Conservation (phyloP, 805 yeast genomes). For the Schwanniomyces pseudopolymorphus region DNA sequence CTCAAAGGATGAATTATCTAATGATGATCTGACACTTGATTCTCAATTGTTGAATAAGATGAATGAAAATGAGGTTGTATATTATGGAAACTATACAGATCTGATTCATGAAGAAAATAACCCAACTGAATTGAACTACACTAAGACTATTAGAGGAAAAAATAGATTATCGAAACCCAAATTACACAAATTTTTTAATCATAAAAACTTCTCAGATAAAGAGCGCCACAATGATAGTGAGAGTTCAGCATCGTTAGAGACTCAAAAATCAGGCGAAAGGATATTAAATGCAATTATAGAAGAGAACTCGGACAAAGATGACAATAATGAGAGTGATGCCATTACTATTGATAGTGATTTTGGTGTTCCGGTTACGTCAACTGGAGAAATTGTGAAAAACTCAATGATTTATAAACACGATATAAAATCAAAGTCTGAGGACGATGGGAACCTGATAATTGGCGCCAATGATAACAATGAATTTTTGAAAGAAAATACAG, state of each 20-base stretch:
- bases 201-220: not conserved
- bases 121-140: constrained; percentile 1
- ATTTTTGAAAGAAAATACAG: constrained; percentile 1
- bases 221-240: constrained; percentile 3
- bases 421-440: not conserved
- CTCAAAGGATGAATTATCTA: not conserved
- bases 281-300: not conserved
- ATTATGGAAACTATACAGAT: constrained; percentile 14
- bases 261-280: not conserved
- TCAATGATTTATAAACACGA: not conserved
- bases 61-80: constrained; percentile 8
- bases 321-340: constrained; percentile 12
- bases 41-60: not conserved
- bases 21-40: not conserved
- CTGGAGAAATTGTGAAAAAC: constrained; percentile 16
- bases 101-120: constrained; percentile 12
- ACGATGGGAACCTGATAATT: constrained; percentile 20
- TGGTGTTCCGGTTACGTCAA: constrained; percentile 25
- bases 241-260: constrained; percentile 4
- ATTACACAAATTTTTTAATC: constrained; percentile 5
- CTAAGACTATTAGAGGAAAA: constrained; percentile 9
- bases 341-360: constrained; percentile 30
- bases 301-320: not conserved
- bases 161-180: constrained; percentile 5
- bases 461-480: constrained; percentile 11